Evolutionary conservation across 1,284 basidiomycete species (phyloP).

Genomic region (Ceratobasidium sp.): DNA sequence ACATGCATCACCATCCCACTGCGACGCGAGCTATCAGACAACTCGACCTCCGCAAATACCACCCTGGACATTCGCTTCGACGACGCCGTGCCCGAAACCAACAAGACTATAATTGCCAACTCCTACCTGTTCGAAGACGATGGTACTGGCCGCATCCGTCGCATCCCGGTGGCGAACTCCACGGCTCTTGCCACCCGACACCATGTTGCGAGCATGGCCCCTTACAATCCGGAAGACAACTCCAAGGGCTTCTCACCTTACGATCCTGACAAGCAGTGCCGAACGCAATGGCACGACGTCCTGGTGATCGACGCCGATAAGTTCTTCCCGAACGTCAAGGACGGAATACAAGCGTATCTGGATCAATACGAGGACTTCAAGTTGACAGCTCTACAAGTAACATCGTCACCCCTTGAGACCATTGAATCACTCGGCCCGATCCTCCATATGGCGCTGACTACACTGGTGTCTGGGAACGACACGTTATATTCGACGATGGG

Average conservation of each 20-base stretch:
- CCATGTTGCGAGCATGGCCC: slow-evolving; percentile 19
- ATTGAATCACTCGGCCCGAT: slow-evolving; percentile 14
- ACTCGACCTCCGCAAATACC: not conserved
- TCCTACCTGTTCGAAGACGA: slow-evolving; percentile 31
- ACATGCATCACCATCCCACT: slow-evolving; percentile 26
- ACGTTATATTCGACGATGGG: slow-evolving; percentile 31
- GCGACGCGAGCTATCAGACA: not conserved
- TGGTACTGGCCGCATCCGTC: slow-evolving; percentile 27
- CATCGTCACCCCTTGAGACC: slow-evolving; percentile 12
- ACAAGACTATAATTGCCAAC: slow-evolving; percentile 22
- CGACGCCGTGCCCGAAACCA: slow-evolving; percentile 34
- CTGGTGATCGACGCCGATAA: slow-evolving; percentile 27
- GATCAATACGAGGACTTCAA: slow-evolving; percentile 39
- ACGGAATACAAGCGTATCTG: slow-evolving; percentile 33
- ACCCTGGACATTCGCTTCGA: slow-evolving; percentile 1
- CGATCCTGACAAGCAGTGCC: slow-evolving; percentile 25
- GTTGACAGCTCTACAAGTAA: slow-evolving; percentile 4
- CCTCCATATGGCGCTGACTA: slow-evolving; percentile 21
- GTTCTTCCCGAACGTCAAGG: slow-evolving; percentile 40
- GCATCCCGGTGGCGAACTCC: slow-evolving; percentile 4
- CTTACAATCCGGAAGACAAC: slow-evolving; percentile 24
- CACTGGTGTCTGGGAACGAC: slow-evolving; percentile 29
- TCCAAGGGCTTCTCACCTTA: slow-evolving; percentile 35
- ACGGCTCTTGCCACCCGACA: slow-evolving; percentile 6
- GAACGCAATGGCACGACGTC: slow-evolving; percentile 32